phyloP scores from a whole-genome alignment of 352 stramenopile species.

The Pythium coloratum region DNA sequence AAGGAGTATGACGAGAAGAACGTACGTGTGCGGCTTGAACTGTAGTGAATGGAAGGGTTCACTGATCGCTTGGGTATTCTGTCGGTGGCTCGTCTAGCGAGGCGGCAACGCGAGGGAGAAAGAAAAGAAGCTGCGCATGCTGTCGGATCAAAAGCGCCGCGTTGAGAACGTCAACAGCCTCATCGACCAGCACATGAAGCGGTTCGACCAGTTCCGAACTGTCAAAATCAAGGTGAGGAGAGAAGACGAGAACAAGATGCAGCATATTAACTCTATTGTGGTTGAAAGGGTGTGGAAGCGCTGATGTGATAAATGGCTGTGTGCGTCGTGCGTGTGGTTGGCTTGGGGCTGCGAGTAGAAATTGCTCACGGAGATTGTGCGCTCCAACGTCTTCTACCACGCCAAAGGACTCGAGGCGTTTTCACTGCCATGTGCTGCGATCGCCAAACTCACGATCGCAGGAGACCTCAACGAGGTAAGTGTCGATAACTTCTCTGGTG shows the following conservation, averaged over 20 bases:
- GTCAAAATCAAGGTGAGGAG: slow-evolving; percentile 73
- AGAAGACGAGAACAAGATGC: background rate
- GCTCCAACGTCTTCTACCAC: slow-evolving; percentile 76
- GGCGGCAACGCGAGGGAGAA: slow-evolving; percentile 58
- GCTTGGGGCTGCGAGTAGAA: slow-evolving; percentile 36
- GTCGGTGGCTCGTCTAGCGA: slow-evolving; percentile 26
- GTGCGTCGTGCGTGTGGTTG: background rate
- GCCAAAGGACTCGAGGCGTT: slow-evolving; percentile 77
- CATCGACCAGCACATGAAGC: slow-evolving; percentile 69
- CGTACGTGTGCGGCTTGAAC: slow-evolving; percentile 26
- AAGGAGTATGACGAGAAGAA: slow-evolving; percentile 73
- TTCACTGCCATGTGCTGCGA: slow-evolving; percentile 45
- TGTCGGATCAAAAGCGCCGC: slow-evolving; percentile 80
- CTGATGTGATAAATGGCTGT: background rate
- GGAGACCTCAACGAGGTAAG: slow-evolving; percentile 13
- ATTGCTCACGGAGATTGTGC: slow-evolving; percentile 68
- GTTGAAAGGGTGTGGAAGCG: background rate
- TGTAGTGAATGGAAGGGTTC: background rate
- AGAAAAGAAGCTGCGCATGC: slow-evolving; percentile 80
- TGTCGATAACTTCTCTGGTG: background rate
- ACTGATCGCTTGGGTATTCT: background rate
- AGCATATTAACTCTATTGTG: background rate
- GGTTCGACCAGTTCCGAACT: slow-evolving; percentile 72
- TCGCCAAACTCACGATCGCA: slow-evolving; percentile 38
- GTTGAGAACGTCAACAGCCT: slow-evolving; percentile 82